phyloP scores from a whole-genome alignment of 768 basidiomycete genomes.

The Grammothele lineata region DNA sequence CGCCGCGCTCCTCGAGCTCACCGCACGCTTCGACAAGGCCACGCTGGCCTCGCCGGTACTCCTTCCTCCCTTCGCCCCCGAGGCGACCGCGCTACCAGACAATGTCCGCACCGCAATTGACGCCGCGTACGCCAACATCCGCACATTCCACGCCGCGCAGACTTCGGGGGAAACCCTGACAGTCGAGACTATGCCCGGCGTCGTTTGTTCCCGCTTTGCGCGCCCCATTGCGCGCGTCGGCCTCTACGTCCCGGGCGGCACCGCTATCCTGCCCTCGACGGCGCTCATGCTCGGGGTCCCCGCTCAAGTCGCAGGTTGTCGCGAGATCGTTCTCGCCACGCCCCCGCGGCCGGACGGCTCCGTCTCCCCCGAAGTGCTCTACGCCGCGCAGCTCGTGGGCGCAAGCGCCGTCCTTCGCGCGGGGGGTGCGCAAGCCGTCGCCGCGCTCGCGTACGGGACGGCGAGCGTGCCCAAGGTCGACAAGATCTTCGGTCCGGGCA shows the following conservation, averaged over 20 bases:
- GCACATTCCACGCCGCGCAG: slow-evolving; percentile 89
- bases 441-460: slow-evolving; percentile 96
- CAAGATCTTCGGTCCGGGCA: slow-evolving; percentile 98
- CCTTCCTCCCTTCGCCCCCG: slow-evolving; percentile 72
- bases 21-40: slow-evolving; percentile 90
- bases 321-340: slow-evolving; percentile 88
- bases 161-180: slow-evolving; percentile 61
- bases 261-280: slow-evolving; percentile 92
- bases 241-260: slow-evolving; percentile 95
- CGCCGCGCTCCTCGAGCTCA: slow-evolving; percentile 78
- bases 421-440: slow-evolving; percentile 94
- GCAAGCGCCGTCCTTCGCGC: slow-evolving; percentile 90
- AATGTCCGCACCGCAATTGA: slow-evolving; percentile 81
- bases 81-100: slow-evolving; percentile 55
- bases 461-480: slow-evolving; percentile 95
- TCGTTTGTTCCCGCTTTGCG: slow-evolving; percentile 92
- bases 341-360: slow-evolving; percentile 92
- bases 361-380: slow-evolving; percentile 96
- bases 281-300: slow-evolving; percentile 98
- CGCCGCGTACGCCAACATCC: slow-evolving; percentile 85
- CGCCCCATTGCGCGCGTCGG: slow-evolving; percentile 95
- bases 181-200: slow-evolving; percentile 98
- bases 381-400: slow-evolving; percentile 88
- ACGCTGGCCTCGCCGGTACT: slow-evolving; percentile 64
- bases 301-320: slow-evolving; percentile 95